Percentiles rank a stretch among this genome's conserved stretches.
Evolutionary conservation across 176 grass and related monocot genomes (phyloP).

Genomic region (Aegilops sharonensis): DNA sequence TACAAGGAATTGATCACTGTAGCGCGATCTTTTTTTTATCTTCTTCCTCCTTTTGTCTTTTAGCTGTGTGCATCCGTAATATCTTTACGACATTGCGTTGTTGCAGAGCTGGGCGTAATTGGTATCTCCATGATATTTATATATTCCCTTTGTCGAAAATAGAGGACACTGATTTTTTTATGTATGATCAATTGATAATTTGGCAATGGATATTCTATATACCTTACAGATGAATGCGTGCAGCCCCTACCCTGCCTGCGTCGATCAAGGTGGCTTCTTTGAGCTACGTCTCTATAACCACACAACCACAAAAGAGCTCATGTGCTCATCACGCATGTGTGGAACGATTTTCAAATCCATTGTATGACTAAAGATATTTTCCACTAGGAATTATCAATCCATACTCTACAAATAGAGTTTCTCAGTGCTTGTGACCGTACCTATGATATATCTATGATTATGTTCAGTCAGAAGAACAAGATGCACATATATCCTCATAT

Average conservation of each 20-base stretch:
- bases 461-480: neutral
- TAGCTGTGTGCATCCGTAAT: too few relatives aligned
- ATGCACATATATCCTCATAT: neutral
- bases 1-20: too few relatives aligned
- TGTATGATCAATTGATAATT: too few relatives aligned
- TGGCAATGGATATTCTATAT: too few relatives aligned
- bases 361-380: neutral
- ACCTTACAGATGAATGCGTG: too few relatives aligned
- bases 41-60: too few relatives aligned
- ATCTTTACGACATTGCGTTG: too few relatives aligned
- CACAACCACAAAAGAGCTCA: neutral
- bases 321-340: neutral
- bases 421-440: neutral
- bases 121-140: too few relatives aligned
- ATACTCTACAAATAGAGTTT: neutral
- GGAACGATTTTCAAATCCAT: neutral
- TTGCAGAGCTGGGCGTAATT: too few relatives aligned
- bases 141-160: too few relatives aligned
- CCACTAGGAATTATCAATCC: neutral
- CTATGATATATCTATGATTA: neutral
- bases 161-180: too few relatives aligned
- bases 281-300: conserved; percentile 27
- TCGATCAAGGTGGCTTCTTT: conserved; percentile 51
- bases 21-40: too few relatives aligned
- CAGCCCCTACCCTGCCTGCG: neutral